Evolutionary conservation across 2,329 filamentous ascomycete genomes (phyloP).

Genomic region (Fonsecaea monophora): DNA sequence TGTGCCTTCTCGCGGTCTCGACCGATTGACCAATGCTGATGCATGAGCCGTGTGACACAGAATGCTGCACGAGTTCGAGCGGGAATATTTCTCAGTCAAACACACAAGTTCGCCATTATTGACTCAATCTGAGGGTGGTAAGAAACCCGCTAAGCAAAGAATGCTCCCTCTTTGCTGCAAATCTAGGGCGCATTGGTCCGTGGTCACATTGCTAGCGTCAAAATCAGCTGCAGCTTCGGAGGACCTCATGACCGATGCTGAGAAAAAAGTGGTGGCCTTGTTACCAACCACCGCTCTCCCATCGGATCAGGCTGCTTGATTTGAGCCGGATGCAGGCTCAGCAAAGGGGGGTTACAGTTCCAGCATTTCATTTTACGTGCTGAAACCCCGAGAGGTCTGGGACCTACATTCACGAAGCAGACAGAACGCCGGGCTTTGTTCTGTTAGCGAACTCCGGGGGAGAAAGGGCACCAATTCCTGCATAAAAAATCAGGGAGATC

Average conservation of each 20-base stretch:
- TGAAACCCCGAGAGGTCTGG: background rate
- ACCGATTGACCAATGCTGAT: slow-evolving; percentile 21
- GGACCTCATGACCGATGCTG: slow-evolving; percentile 32
- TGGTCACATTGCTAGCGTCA: slow-evolving; percentile 15
- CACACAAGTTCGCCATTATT: slow-evolving; percentile 8
- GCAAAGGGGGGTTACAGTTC: background rate
- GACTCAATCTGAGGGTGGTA: slow-evolving; percentile 23
- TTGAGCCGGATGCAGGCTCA: background rate
- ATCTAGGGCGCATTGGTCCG: slow-evolving; percentile 13
- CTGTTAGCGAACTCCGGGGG: background rate
- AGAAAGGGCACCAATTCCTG: background rate
- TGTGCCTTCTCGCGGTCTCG: slow-evolving; percentile 16
- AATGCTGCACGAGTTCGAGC: slow-evolving; percentile 17
- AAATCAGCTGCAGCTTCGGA: slow-evolving; percentile 26
- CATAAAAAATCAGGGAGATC: background rate
- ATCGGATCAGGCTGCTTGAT: background rate
- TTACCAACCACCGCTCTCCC: background rate
- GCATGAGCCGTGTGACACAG: slow-evolving; percentile 29
- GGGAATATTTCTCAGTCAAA: slow-evolving; percentile 14
- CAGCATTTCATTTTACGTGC: background rate
- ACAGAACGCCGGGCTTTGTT: background rate
- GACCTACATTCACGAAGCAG: background rate
- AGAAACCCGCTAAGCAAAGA: slow-evolving; percentile 21
- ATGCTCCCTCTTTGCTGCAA: slow-evolving; percentile 17
- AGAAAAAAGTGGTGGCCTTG: slow-evolving; percentile 6